Conservation (phyloP, 2,329 filamentous ascomycete species). For the Pestalotiopsis sp. region DNA sequence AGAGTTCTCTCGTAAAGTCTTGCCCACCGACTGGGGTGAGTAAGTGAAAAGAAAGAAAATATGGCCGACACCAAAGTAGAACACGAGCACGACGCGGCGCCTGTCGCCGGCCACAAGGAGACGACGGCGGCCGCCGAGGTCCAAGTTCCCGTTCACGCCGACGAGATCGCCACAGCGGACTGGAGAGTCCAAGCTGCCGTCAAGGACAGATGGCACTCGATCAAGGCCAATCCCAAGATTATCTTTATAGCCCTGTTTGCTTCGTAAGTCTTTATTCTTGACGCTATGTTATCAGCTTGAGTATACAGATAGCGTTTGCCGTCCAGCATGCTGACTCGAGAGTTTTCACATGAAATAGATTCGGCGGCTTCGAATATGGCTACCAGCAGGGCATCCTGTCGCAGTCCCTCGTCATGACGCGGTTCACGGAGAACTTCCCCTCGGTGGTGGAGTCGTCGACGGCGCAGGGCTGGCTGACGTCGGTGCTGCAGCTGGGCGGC, state of each 20-base stretch:
- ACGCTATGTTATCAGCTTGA: neutral
- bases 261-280: slow-evolving; percentile 30
- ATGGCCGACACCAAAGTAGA: slow-evolving; percentile 4
- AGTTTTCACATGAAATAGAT: slow-evolving; percentile 28
- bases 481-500: slow-evolving; percentile 57
- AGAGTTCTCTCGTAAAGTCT: neutral
- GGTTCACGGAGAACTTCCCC: slow-evolving; percentile 52
- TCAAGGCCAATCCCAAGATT: slow-evolving; percentile 38
- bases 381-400: slow-evolving; percentile 59
- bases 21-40: neutral
- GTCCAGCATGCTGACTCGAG: neutral
- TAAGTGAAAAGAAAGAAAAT: neutral
- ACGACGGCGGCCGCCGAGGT: neutral
- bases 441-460: slow-evolving; percentile 46
- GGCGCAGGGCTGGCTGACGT: slow-evolving; percentile 45
- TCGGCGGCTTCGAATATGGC: slow-evolving; percentile 55
- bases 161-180: slow-evolving; percentile 11
- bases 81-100: neutral
- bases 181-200: slow-evolving; percentile 16
- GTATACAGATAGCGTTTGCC: neutral
- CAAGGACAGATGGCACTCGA: slow-evolving; percentile 29
- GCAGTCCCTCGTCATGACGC: slow-evolving; percentile 55
- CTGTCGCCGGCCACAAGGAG: neutral
- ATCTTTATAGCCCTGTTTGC: slow-evolving; percentile 43
- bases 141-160: slow-evolving; percentile 5